phyloP scores from a whole-genome alignment of 2,329 filamentous ascomycete species.

The Verticillium isaacii region DNA sequence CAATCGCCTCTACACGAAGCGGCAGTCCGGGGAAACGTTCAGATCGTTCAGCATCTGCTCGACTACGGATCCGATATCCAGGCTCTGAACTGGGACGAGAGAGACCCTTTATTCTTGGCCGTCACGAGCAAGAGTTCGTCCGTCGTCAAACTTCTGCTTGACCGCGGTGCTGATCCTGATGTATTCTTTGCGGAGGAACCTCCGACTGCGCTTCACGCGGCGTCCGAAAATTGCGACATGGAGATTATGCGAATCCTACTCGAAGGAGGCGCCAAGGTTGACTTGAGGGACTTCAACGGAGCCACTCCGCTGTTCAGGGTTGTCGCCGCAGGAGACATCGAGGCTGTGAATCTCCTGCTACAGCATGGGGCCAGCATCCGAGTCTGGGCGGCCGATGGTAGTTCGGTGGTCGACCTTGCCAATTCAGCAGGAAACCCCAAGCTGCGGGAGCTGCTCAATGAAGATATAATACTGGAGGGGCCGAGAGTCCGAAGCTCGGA shows the following conservation, averaged over 20 bases:
- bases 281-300: neutral
- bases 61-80: neutral
- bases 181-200: neutral
- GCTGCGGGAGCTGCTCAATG: conserved; percentile 3
- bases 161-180: conserved; percentile 3
- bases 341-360: conserved; percentile 1
- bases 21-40: neutral
- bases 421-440: neutral
- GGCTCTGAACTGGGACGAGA: neutral
- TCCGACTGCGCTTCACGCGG: conserved; percentile 1
- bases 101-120: neutral
- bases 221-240: neutral
- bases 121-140: neutral
- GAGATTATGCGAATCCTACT: neutral
- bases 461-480: conserved; percentile 1
- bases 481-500: neutral
- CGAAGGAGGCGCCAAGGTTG: neutral
- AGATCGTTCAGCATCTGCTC: neutral
- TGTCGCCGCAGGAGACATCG: neutral
- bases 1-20: neutral
- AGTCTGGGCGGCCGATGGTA: neutral
- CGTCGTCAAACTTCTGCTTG: conserved; percentile 2
- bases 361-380: conserved; percentile 1
- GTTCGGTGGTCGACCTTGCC: conserved; percentile 1
- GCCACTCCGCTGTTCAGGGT: conserved; percentile 1